Conservation (phyloP, 495 filamentous ascomycete species). For the Parachaetomium inaequale region DNA sequence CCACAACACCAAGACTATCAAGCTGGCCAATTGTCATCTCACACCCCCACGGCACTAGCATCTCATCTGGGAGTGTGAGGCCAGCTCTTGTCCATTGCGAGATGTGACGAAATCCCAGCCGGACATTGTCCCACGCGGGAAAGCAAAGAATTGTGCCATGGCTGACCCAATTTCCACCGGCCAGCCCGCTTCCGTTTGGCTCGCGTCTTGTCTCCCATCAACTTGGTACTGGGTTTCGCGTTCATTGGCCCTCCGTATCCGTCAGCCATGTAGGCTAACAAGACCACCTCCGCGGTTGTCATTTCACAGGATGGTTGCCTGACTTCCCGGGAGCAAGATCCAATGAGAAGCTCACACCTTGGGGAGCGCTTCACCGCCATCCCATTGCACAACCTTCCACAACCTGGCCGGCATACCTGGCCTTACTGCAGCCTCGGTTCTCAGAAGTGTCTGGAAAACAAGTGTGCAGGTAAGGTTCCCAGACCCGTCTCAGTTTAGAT, state of each 20-base stretch:
- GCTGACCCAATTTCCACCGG: not conserved
- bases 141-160: not conserved
- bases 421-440: not conserved
- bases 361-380: not conserved
- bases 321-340: not conserved
- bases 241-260: not conserved
- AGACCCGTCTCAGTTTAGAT: too few species aligned
- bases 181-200: conserved; percentile 15
- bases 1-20: conserved; percentile 16
- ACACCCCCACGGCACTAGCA: conserved; percentile 23
- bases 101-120: conserved; percentile 22
- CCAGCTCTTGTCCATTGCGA: conserved; percentile 10
- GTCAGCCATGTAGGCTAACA: not conserved
- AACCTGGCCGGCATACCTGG: not conserved
- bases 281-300: not conserved
- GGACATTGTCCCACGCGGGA: not conserved
- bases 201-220: not conserved
- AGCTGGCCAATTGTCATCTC: conserved; percentile 14
- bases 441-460: not conserved
- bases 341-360: not conserved
- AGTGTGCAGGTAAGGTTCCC: not conserved
- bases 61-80: not conserved
- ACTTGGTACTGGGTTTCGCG: not conserved
- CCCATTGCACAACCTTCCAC: not conserved
- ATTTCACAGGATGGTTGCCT: not conserved